Evolutionary conservation across 352 stramenopile genomes (phyloP).

Genomic region (Globisporangium iwayamae): DNA sequence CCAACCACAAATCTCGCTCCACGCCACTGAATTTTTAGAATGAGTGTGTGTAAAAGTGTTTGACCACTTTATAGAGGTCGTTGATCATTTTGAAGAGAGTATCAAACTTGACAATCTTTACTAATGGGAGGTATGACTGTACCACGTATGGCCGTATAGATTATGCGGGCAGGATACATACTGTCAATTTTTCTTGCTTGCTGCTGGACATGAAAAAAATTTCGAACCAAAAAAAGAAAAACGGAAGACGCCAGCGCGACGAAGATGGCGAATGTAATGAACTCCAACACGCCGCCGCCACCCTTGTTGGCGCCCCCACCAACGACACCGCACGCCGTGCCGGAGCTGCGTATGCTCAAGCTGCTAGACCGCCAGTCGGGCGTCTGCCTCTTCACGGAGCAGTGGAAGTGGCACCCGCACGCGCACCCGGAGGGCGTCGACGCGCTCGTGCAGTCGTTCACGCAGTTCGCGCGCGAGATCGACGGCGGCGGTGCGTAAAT

Average conservation of each 20-base stretch:
- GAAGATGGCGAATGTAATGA: constrained; percentile 1
- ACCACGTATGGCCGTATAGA: not conserved
- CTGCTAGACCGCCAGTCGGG: constrained; percentile 62
- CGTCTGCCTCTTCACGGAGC: constrained; percentile 71
- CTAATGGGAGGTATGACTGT: not conserved
- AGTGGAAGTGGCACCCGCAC: constrained; percentile 81
- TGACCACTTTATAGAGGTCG: not conserved
- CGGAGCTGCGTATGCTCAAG: constrained; percentile 69
- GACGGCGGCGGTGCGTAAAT: constrained; percentile 54
- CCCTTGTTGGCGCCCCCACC: not conserved
- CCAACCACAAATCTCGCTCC: not conserved
- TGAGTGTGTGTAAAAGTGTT: not conserved
- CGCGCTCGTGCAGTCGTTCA: constrained; percentile 78
- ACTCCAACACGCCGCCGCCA: not conserved
- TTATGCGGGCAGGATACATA: not conserved
- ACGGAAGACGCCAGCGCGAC: not conserved
- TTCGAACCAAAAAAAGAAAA: not conserved
- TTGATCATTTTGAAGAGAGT: not conserved
- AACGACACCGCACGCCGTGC: constrained; percentile 12
- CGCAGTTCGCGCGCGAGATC: constrained; percentile 83
- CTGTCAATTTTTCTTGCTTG: too few relatives aligned
- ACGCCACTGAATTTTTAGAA: not conserved
- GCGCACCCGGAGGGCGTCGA: constrained; percentile 69
- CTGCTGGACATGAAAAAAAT: too few relatives aligned
- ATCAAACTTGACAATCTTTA: not conserved